Evolutionary conservation across 805 yeast species (phyloP).

Genomic region (Jamesozyma hellenica): DNA sequence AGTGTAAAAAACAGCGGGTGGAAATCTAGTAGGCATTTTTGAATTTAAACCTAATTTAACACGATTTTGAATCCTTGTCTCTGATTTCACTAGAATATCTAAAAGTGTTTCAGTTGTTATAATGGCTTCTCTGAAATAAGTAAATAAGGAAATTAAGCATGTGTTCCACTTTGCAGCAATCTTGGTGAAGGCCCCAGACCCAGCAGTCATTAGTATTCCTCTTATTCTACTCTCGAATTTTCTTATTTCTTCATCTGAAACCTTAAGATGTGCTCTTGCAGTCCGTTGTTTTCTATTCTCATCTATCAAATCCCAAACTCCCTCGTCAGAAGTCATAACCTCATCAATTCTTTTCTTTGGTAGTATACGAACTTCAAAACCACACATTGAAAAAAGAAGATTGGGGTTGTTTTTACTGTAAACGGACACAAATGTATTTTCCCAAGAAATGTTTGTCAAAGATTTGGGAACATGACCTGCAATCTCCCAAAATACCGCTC

Average conservation of each 20-base stretch:
- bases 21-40: slow-evolving; percentile 97
- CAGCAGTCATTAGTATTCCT: slow-evolving; percentile 88
- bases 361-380: slow-evolving; percentile 82
- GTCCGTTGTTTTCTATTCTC: slow-evolving; percentile 70
- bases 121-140: slow-evolving; percentile 90
- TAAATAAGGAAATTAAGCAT: slow-evolving; percentile 71
- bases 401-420: slow-evolving; percentile 88
- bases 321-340: slow-evolving; percentile 53
- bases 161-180: slow-evolving; percentile 96
- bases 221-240: slow-evolving; percentile 75
- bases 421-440: slow-evolving; percentile 71
- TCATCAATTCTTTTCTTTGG: slow-evolving; percentile 60
- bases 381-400: slow-evolving; percentile 80
- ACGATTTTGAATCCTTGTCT: slow-evolving; percentile 85
- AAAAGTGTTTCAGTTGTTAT: slow-evolving; percentile 69
- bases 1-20: slow-evolving; percentile 96
- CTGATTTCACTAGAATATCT: slow-evolving; percentile 79
- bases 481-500: slow-evolving; percentile 89
- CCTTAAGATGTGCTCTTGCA: slow-evolving; percentile 79
- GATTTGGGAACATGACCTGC: slow-evolving; percentile 70
- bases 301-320: slow-evolving; percentile 82
- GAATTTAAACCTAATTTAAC: slow-evolving; percentile 93
- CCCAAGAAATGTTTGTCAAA: slow-evolving; percentile 67
- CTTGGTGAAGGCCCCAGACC: slow-evolving; percentile 89
- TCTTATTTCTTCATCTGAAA: slow-evolving; percentile 69